Base-by-base conservation (phyloP, 2,329 filamentous ascomycete species). In the Zelopaecilomyces penicillatus region DNA sequence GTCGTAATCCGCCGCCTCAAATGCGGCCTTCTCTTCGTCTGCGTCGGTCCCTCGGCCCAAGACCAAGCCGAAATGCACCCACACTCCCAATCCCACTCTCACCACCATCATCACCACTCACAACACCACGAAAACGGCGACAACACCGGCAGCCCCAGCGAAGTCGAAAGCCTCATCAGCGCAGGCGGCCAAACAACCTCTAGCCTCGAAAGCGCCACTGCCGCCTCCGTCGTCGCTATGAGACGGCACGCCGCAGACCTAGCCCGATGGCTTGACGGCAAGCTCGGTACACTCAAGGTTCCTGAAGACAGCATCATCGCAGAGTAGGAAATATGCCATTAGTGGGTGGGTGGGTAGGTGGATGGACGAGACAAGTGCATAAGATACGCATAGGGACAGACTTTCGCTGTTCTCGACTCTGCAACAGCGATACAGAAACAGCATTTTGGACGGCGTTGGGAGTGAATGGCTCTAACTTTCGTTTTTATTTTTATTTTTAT, bases 1-100 rank as follows among this genome's bases (percentile, higher is more conserved):
- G 71, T 83, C 52, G 72, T 82, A 19, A 76, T 83, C 44, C 68
- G 77, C 8, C 66, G 68, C 2, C 65, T 83, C 30, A 67, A 65
- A 35, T 82, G 78, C 58, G 77, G 77, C 12, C 67, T 83, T 38
- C 65, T 83, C 33, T 79, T 83, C 50, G 74, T 82, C 39, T 80
- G 75, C 52, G 70, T 82, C 35, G 78, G 78, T 0, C 68, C 74
- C 2, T 56, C 67, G 3, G 54, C 62, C 45, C 57, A 60, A 39
- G 58, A 54, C 36, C 44, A 50, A 9, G 47, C 31, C 2, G 37
- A 38, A 37, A 50, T 47, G 30, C 33, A 11, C 33, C 51, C 50
- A n/a, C 54, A 55, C 31, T 41, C 47, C 30, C 52, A 47, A 26
- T 44, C 29, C 32, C 51, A 47, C 40, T 43, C 45, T 29, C 50